Percentiles rank a stretch among this genome's conserved stretches.
These are phyloP conservation scores for Colletotrichum somersetense DNA, from an alignment of 2,329 filamentous ascomycete species.

Conservation along the genomic window DNA sequence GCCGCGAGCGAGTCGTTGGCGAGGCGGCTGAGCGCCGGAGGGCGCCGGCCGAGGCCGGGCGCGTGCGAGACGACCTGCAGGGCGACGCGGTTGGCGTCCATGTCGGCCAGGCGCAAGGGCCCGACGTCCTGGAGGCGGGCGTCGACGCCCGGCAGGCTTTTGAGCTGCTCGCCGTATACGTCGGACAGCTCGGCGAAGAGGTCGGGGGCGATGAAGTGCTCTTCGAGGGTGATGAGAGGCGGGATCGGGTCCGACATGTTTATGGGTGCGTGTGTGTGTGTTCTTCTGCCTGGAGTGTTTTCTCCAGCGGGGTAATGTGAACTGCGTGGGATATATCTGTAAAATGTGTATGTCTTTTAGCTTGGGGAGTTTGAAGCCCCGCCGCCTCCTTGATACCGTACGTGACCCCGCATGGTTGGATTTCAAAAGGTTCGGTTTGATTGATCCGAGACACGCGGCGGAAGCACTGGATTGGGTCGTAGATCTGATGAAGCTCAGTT, in stretches of 20 bases:
- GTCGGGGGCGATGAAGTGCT: conserved; percentile 52
- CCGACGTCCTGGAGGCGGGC: conserved; percentile 46
- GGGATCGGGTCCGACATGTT: conserved; percentile 30
- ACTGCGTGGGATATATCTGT: neutral
- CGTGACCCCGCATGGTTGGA: neutral
- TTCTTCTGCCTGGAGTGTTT: too few species aligned
- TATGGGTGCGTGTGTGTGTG: neutral
- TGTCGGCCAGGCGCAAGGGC: conserved; percentile 43
- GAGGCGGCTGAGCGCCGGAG: conserved; percentile 45
- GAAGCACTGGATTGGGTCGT: too few species aligned
- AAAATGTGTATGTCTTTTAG: neutral
- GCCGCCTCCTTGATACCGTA: neutral
- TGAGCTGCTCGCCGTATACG: conserved; percentile 43
- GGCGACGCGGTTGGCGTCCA: conserved; percentile 46
- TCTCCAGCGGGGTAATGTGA: neutral
- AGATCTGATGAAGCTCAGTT: neutral
- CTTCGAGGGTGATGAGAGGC: conserved; percentile 57
- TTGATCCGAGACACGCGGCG: neutral
- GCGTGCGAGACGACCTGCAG: conserved; percentile 41
- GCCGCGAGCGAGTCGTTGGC: conserved; percentile 45
- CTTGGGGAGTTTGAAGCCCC: neutral
- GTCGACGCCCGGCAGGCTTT: conserved; percentile 43
- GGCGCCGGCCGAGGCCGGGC: conserved; percentile 26
- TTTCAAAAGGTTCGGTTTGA: neutral
- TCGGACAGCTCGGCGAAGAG: conserved; percentile 38